These are phyloP conservation scores for Acanthochlamys bracteata DNA, from an alignment of 106 monocot species.

Conservation along the genomic window DNA sequence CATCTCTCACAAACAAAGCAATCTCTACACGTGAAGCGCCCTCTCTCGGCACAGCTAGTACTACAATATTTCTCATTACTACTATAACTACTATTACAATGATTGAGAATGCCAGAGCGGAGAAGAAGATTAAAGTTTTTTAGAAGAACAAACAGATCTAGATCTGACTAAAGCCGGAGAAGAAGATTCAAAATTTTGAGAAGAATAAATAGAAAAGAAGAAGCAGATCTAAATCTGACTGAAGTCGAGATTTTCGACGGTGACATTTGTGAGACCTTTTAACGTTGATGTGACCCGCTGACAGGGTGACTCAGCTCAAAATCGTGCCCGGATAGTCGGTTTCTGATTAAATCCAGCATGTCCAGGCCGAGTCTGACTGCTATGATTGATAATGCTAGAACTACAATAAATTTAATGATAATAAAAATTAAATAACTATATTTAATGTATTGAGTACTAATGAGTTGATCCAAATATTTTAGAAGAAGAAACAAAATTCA, in stretches of 20 bases:
- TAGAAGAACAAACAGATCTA: conserved; percentile 43
- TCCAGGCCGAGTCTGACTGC: too few species aligned
- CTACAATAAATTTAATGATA: too few species aligned
- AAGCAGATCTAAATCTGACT: conserved; percentile 58
- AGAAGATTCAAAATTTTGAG: conserved; percentile 44
- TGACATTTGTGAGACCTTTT: too few species aligned
- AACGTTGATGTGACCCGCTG: too few species aligned
- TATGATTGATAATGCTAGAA: too few species aligned
- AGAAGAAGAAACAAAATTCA: too few species aligned
- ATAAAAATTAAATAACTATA: too few species aligned
- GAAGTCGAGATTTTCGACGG: conserved; percentile 14
- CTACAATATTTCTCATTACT: conserved; percentile 8
- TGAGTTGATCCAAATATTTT: too few species aligned
- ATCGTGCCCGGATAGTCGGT: too few species aligned
- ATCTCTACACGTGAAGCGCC: conserved; percentile 46
- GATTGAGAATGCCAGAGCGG: conserved; percentile 23
- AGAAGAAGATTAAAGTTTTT: conserved; percentile 56
- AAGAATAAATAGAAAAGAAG: conserved; percentile 48
- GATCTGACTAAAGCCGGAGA: conserved; percentile 59
- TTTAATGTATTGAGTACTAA: too few species aligned
- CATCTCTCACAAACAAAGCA: conserved; percentile 55
- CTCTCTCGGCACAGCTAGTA: conserved; percentile 39
- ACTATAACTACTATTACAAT: not conserved
- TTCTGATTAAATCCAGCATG: too few species aligned
- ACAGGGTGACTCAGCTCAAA: too few species aligned